A percentile compares a stretch with the other conserved stretches of the same genome.
These are phyloP conservation scores for Geranium brycei DNA, from an alignment of 345 rosid genomes.

Conservation along the genomic window DNA sequence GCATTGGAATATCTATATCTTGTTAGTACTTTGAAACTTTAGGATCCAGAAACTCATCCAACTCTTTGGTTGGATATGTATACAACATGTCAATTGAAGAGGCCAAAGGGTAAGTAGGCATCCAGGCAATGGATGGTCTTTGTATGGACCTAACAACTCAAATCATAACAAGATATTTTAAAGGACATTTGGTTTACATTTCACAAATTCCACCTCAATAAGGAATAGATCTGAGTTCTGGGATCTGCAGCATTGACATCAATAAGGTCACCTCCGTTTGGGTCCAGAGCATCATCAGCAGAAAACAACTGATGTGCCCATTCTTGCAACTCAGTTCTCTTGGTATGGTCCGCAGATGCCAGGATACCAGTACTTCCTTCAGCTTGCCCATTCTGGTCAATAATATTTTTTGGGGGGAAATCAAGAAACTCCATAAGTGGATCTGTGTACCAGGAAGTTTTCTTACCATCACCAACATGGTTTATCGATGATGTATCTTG, in stretches of 20 bases:
- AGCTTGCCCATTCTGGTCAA: slow-evolving; percentile 28
- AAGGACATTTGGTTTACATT: neutral
- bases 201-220: slow-evolving; percentile 1
- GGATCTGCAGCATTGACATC: slow-evolving; percentile 30
- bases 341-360: slow-evolving; percentile 26
- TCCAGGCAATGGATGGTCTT: neutral
- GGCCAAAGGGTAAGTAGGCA: neutral
- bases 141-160: neutral
- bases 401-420: slow-evolving; percentile 26
- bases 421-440: slow-evolving; percentile 39
- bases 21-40: too few relatives aligned
- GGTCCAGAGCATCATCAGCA: slow-evolving; percentile 43
- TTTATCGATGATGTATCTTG: slow-evolving; percentile 19
- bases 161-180: neutral
- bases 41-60: too few relatives aligned
- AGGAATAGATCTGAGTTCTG: slow-evolving; percentile 33
- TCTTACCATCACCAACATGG: slow-evolving; percentile 31
- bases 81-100: neutral
- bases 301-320: slow-evolving; percentile 59
- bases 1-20: too few relatives aligned
- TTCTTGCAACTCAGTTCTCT: slow-evolving; percentile 44
- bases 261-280: slow-evolving; percentile 56
- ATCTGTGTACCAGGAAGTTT: slow-evolving; percentile 38
- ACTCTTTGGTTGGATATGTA: too few relatives aligned
- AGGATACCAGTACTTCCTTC: slow-evolving; percentile 30